phyloP scores from a whole-genome alignment of 371 early-diverging fungal species.

The Actinomortierella ambigua region DNA sequence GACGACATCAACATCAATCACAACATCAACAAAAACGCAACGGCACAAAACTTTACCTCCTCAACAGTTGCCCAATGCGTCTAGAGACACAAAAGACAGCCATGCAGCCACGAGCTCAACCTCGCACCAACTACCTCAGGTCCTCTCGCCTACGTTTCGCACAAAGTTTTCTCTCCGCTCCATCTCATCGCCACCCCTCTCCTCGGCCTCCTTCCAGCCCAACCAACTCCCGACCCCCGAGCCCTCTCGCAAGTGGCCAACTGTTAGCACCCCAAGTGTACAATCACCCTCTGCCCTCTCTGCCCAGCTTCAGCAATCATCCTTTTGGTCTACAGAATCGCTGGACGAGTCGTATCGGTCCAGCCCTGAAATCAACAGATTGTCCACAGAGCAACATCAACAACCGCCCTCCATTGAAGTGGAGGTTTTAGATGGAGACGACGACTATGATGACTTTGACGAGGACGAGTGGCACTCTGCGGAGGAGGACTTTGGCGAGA shows the following conservation, averaged over 20 bases:
- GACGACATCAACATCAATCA: slow-evolving; percentile 33
- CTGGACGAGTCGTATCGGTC: background rate
- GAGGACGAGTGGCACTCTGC: slow-evolving; percentile 42
- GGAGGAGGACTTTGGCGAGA: slow-evolving; percentile 45
- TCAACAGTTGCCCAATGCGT: too few relatives aligned
- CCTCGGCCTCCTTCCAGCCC: slow-evolving; percentile 1
- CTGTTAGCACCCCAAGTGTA: slow-evolving; percentile 28
- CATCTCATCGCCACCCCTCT: slow-evolving; percentile 22
- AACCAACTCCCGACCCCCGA: slow-evolving; percentile 35
- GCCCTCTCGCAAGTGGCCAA: slow-evolving; percentile 24
- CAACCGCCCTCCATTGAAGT: slow-evolving; percentile 7
- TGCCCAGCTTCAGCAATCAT: slow-evolving; percentile 33
- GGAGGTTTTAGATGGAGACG: slow-evolving; percentile 17
- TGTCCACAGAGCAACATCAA: background rate
- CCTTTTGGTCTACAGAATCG: slow-evolving; percentile 9
- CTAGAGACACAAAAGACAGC: too few relatives aligned
- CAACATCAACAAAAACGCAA: slow-evolving; percentile 24
- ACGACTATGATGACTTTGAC: slow-evolving; percentile 24
- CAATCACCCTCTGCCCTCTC: slow-evolving; percentile 38
- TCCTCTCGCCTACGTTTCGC: slow-evolving; percentile 44
- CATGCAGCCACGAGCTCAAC: too few relatives aligned
- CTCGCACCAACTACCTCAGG: slow-evolving; percentile 2
- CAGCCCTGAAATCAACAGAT: background rate
- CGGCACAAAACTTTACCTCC: background rate
- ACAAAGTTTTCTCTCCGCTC: slow-evolving; percentile 21